Conservation (phyloP, 2,329 filamentous ascomycete species). For the Hypoxylon sp. region DNA sequence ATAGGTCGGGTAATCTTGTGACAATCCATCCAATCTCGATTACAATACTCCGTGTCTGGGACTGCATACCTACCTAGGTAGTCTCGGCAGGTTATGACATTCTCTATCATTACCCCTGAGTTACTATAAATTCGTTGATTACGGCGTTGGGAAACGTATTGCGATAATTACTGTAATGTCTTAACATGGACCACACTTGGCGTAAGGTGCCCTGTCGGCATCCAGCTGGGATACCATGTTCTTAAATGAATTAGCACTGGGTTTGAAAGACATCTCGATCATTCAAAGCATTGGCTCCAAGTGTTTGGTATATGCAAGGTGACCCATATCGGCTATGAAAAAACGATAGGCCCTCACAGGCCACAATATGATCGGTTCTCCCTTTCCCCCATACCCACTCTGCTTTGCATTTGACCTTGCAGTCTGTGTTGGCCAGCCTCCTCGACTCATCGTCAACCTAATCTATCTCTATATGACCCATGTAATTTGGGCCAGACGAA, state of each 20-base stretch:
- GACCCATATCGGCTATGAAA: neutral
- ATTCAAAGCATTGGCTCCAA: no score
- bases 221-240: neutral
- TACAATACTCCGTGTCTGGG: neutral
- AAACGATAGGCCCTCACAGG: neutral
- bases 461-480: neutral
- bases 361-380: neutral
- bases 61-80: neutral
- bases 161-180: neutral
- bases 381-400: constrained; percentile 5
- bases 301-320: no score
- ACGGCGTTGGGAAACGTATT: neutral
- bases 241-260: neutral
- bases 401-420: neutral
- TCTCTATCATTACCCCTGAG: neutral
- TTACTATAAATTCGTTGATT: neutral
- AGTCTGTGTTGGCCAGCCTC: neutral
- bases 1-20: no score
- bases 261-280: neutral
- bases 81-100: neutral
- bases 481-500: neutral
- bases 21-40: neutral
- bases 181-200: neutral
- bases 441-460: neutral
- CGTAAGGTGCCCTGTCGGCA: neutral